Conservation (phyloP, 2,329 filamentous ascomycete genomes). For the Pezicula rhizophila region DNA sequence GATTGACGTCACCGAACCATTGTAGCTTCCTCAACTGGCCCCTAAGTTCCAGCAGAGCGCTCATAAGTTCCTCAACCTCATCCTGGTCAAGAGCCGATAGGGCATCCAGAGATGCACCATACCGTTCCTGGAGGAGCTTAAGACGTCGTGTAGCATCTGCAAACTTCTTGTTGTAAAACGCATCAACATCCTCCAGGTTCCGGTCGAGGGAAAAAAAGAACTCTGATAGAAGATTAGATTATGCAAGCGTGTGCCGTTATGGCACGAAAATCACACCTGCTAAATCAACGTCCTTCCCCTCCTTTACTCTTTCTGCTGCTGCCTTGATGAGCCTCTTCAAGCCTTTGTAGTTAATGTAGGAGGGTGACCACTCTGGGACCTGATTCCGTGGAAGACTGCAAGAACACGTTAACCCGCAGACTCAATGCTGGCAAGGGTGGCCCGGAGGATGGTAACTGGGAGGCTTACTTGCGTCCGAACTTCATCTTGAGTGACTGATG, state of each 20-base stretch:
- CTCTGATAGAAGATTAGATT: slow-evolving; percentile 52
- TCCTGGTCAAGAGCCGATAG: slow-evolving; percentile 74
- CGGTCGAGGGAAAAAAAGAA: slow-evolving; percentile 97
- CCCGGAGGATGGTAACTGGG: slow-evolving; percentile 11
- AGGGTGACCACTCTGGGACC: slow-evolving; percentile 79
- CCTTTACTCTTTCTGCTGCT: slow-evolving; percentile 57
- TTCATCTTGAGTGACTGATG: slow-evolving; percentile 41
- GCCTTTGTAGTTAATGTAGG: slow-evolving; percentile 84
- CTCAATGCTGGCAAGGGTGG: neutral
- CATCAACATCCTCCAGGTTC: slow-evolving; percentile 93
- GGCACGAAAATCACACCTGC: slow-evolving; percentile 61
- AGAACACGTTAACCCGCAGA: neutral
- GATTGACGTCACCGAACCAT: slow-evolving; percentile 97
- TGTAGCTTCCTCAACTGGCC: slow-evolving; percentile 84
- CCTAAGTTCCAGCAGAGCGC: slow-evolving; percentile 80
- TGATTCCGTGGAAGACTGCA: slow-evolving; percentile 70
- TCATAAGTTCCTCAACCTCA: slow-evolving; percentile 86
- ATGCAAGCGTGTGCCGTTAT: slow-evolving; percentile 27
- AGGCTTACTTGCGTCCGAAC: slow-evolving; percentile 54
- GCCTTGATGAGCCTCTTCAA: slow-evolving; percentile 92
- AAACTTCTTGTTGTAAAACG: slow-evolving; percentile 95
- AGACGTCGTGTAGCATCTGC: slow-evolving; percentile 77
- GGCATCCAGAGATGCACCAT: slow-evolving; percentile 67
- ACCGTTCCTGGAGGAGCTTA: slow-evolving; percentile 80
- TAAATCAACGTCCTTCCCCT: slow-evolving; percentile 74